Conservation (phyloP, 768 basidiomycete genomes). For the Auricularia auricula-judae region DNA sequence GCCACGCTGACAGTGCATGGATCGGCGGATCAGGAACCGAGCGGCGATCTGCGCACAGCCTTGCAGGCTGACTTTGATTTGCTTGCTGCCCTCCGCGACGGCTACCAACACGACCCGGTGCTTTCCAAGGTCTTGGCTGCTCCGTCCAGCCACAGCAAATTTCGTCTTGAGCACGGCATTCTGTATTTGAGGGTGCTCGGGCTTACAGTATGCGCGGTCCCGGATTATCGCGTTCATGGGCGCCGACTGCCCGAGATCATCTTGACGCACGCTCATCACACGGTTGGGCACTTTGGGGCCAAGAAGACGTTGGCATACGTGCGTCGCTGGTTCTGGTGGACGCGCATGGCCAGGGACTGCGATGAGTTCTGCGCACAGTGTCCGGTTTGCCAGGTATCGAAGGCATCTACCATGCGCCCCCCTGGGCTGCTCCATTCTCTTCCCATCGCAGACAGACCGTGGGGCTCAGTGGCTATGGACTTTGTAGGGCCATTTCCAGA, state of each 20-base stretch:
- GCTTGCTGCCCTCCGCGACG: not conserved
- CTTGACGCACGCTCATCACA: slow-evolving; percentile 18
- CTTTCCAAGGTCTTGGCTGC: slow-evolving; percentile 10
- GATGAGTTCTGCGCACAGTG: slow-evolving; percentile 14
- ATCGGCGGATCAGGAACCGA: no score
- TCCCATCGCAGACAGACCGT: slow-evolving; percentile 21
- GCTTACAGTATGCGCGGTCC: slow-evolving; percentile 14
- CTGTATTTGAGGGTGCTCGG: not conserved
- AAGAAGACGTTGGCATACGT: slow-evolving; percentile 21
- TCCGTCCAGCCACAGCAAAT: slow-evolving; percentile 1
- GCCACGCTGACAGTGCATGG: no score
- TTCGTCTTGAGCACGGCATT: slow-evolving; percentile 3
- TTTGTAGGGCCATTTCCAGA: slow-evolving; percentile 25
- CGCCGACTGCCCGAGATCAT: slow-evolving; percentile 10
- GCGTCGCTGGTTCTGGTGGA: slow-evolving; percentile 27
- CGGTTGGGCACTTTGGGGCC: slow-evolving; percentile 23
- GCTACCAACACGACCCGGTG: slow-evolving; percentile 8
- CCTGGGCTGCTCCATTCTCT: slow-evolving; percentile 21
- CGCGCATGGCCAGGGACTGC: slow-evolving; percentile 10
- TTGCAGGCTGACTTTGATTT: slow-evolving; percentile 1
- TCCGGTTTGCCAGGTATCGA: slow-evolving; percentile 11
- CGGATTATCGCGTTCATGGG: slow-evolving; percentile 3
- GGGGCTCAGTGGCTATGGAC: slow-evolving; percentile 29
- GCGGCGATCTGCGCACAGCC: no score
- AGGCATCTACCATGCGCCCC: slow-evolving; percentile 8